A percentile compares a stretch with the other conserved stretches of the same genome.
phyloP scores from a whole-genome alignment of 2,329 filamentous ascomycete genomes.

The Neonectria punicea region DNA sequence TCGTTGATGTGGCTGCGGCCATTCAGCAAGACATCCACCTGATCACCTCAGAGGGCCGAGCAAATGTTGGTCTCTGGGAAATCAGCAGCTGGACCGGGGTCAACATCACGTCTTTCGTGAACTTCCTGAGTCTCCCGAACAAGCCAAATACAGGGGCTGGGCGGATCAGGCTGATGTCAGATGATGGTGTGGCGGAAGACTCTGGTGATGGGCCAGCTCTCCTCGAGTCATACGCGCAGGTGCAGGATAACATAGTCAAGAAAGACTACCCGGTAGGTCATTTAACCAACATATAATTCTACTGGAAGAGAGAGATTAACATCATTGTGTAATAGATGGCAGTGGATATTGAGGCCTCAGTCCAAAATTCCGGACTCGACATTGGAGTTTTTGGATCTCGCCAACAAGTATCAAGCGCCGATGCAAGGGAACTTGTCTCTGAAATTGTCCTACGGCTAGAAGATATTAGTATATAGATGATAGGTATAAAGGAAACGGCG shows the following conservation, averaged over 20 bases:
- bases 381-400: conserved; percentile 55
- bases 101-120: conserved; percentile 78
- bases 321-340: conserved; percentile 46
- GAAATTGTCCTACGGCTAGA: conserved; percentile 38
- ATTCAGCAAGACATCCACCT: conserved; percentile 76
- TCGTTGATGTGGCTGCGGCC: conserved; percentile 63
- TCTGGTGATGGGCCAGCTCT: background rate
- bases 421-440: conserved; percentile 41
- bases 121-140: conserved; percentile 73
- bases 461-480: conserved; percentile 14
- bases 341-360: conserved; percentile 54
- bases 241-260: conserved; percentile 38
- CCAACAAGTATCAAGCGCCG: conserved; percentile 38
- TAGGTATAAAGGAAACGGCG: conserved; percentile 1
- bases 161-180: conserved; percentile 20
- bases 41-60: conserved; percentile 62
- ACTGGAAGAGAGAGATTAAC: background rate
- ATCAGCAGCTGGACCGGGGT: conserved; percentile 81
- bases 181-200: background rate
- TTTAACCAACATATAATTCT: too few relatives aligned
- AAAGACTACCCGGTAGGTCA: conserved; percentile 45
- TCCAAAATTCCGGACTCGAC: conserved; percentile 46
- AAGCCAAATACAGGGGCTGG: background rate
- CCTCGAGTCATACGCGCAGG: conserved; percentile 20
- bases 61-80: conserved; percentile 75